Base-by-base conservation (phyloP, 2,329 filamentous ascomycete genomes). In the Verticillium nubilum region DNA sequence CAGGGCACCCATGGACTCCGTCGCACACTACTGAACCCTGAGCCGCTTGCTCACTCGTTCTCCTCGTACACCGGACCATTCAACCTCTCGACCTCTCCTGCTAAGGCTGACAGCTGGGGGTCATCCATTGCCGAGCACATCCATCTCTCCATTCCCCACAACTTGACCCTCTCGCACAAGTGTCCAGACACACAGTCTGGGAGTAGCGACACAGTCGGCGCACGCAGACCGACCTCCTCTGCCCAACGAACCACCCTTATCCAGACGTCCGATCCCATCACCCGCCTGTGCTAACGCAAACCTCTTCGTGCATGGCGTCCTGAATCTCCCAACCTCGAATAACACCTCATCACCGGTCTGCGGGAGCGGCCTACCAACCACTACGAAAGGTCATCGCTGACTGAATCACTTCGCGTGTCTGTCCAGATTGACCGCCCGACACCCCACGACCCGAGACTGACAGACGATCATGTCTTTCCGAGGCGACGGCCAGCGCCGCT, bases 401-500 rank as follows among this genome's bases (percentile, higher is more conserved):
- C n/a, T 9, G 12, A 9, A 23, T 23, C 42, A 19, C 42, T 23
- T 12, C 42, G 42, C 42, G 7, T 19, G 42, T 23, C 13, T 23
- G 42, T 23, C 19, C n/a, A 23, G 7, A 47, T 47, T 47, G 42
- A 47, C 42, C 23, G 42, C 7, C 33, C 19, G 19, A 47, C 42
- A 19, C 9, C n/a, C n/a, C 42, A 13, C 42, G n/a, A 25, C 42
- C 37, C n/a, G 12, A 5, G 52, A 28, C 52, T 23, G 52, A 53
- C 52, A 3, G 3, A 28, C 68, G 61, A 37, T 12, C 67, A 88
- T 88, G 86, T 87, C 86, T 59, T 88, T 88, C 70, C 79, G 82
- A 68, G 82, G 82, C 68, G 83, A 87, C 66, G 80, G 83, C 67
- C 82, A 85, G 70, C 80, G 83, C 72, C 83, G 85, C 53, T 88